Evolutionary conservation across 1,284 basidiomycete species (phyloP), one percentile per base, ranked within the genome.

Genomic region (Cutaneotrichosporon spelunceum): DNA sequence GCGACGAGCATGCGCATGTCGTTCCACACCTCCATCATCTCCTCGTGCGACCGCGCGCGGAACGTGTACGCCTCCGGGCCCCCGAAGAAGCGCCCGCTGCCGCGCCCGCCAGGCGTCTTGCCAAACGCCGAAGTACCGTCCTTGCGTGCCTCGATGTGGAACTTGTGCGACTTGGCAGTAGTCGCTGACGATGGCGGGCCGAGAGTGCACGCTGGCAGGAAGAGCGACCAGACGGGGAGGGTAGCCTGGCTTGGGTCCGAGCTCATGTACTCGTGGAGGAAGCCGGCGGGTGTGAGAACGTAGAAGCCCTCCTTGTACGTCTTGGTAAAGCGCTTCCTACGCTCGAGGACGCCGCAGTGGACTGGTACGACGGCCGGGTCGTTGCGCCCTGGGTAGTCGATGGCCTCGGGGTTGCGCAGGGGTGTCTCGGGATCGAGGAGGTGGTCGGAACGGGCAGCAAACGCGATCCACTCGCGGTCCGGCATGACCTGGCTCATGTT

Each of bases 1-100:
- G 94, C 93, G 74, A 91, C 94, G 61, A 99, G 84, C 92, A 98
- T 96, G 71, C 93, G 84, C 59, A 96, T 84, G 78, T 98, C 96
- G 79, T 98, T 98, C 95, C 96, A 99, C 90, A 96, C 97, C 81
- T 98, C 95, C 92, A 98, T 94, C 91, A 98, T 93, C 75, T 97
- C 95, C 69, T 98, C 94, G 73, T 91, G 87, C 68, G 86, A 89
- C 66, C 94, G 83, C 49, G 90, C 86, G 56, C 93, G 86, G 85
- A 99, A 98, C 52, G 88, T 92, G 87, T 91, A 98, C 26, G 91
- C 91, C 62, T 81, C 81, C 66, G 77, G 78, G 61, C 79, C 75
- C 63, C 81, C 78, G 63, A 81, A 78, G 62, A 83, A 73, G 70
- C 87, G 85, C 63, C 84, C 80, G 11, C 30, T 11, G 8, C n/a